Percentiles rank a stretch among this genome's conserved stretches.
phyloP scores from a whole-genome alignment of 148 eudicot species.

The Silene latifolia region DNA sequence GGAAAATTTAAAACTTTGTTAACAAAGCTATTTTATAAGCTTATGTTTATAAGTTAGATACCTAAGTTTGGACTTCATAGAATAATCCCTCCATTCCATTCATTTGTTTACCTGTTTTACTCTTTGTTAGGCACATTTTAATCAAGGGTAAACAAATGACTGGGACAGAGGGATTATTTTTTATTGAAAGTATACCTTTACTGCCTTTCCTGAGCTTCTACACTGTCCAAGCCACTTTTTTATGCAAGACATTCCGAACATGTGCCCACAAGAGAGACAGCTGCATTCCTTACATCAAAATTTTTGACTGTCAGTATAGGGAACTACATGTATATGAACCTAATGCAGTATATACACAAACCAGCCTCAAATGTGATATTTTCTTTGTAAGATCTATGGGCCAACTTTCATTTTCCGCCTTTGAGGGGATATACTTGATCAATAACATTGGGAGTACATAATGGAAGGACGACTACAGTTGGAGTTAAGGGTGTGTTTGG shows the following conservation, averaged over 20 bases:
- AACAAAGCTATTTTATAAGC: not conserved
- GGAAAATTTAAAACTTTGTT: constrained; percentile 1
- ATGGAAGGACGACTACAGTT: not conserved
- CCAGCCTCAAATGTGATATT: not conserved
- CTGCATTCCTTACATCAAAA: constrained; percentile 35
- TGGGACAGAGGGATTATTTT: not conserved
- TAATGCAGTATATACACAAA: constrained; percentile 1
- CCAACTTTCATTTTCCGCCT: not conserved
- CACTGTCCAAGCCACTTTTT: constrained; percentile 71
- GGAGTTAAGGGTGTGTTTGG: too few species aligned
- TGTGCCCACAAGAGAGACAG: constrained; percentile 89
- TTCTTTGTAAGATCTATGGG: not conserved
- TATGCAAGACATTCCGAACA: constrained; percentile 79
- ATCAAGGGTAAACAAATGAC: too few species aligned
- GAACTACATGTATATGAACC: not conserved
- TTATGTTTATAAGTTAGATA: not conserved
- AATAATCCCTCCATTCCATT: not conserved
- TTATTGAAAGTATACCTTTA: constrained; percentile 42
- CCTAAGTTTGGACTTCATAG: not conserved
- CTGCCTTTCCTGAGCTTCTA: constrained; percentile 39
- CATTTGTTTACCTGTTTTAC: too few species aligned
- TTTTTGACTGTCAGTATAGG: constrained; percentile 6
- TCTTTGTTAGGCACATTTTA: too few species aligned
- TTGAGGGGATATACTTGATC: not conserved
- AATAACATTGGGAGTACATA: not conserved